Evolutionary conservation across 306 rosid species (phyloP), one percentile per base, ranked within the genome.

Genomic region (Lathyrus aphaca): DNA sequence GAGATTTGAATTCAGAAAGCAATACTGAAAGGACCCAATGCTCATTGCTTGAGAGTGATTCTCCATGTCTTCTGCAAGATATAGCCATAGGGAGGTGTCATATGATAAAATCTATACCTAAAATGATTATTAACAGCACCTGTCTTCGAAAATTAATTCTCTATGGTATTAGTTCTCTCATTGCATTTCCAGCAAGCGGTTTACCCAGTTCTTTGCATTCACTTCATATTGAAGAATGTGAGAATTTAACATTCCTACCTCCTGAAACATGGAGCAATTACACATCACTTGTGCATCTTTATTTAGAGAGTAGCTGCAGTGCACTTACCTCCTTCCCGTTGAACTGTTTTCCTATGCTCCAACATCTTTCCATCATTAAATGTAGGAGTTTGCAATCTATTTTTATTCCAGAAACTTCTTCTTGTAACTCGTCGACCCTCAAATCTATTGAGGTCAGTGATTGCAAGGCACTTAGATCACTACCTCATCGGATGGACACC

Each of bases 231-330:
- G 0, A 0, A 1, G 0, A 5, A 0, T 65, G 71, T 1, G 23
- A 32, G 43, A 46, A 66, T 29, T 66, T 46, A 38, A 38, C 8
- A 55, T 69, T 69, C 64, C 17, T 39, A 10, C 53, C 74, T 19
- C 6, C 23, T 10, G 29, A 69, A 15, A 69, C 64, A 0, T 69
- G 74, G 74, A 21, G 4, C 40, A 39, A 55, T 54, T 54, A 69
- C 65, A 54, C 64, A 5, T 69, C 43, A 2, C 74, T 54, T 27
- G 23, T 0, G 32, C 5, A 0, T 25, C 29, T 55, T 25, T 0
- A 0, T 1, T 27, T 60, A 37, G 0, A 0, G 0, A 4, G 1
- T 0, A 35, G 46, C 13, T 60, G 66, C 5, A 3, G 1, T 10
- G 5, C 27, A 37, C 67, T 62, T 39, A 38, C 32, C 10, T 23